Conservation (phyloP, 345 rosid genomes). For the Brassica rapa region DNA sequence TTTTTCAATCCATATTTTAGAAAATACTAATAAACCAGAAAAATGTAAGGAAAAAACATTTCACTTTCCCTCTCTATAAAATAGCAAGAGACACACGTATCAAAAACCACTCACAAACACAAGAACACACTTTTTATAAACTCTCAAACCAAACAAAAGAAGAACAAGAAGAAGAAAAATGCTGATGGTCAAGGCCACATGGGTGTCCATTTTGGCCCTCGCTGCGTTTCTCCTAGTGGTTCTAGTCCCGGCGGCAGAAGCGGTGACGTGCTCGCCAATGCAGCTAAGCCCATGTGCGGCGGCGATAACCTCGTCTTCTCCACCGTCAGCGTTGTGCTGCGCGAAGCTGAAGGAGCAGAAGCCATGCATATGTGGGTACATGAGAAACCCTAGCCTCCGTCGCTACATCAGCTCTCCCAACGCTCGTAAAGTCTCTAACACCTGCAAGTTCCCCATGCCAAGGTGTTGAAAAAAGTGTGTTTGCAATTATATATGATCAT, state of each 20-base stretch:
- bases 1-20: background rate
- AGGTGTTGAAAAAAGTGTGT: conserved; percentile 52
- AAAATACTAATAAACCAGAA: background rate
- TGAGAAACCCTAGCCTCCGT: conserved; percentile 69
- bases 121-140: conserved; percentile 7
- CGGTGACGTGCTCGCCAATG: conserved; percentile 75
- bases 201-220: conserved; percentile 44
- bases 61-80: conserved; percentile 53
- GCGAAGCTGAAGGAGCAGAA: conserved; percentile 74
- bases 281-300: conserved; percentile 81
- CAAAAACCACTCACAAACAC: conserved; percentile 16
- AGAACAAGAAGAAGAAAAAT: background rate
- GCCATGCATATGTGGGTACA: conserved; percentile 90
- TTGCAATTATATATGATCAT: conserved; percentile 9
- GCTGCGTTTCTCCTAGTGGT: conserved; percentile 43
- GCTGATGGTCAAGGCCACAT: conserved; percentile 51
- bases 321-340: conserved; percentile 74
- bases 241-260: conserved; percentile 49
- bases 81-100: conserved; percentile 33
- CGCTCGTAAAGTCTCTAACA: conserved; percentile 83
- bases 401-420: conserved; percentile 76
- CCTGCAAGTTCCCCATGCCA: conserved; percentile 89
- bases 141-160: conserved; percentile 27
- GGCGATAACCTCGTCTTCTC: conserved; percentile 71
- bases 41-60: background rate